Evolutionary conservation across 2,329 filamentous ascomycete species (phyloP).

Genomic region (Blastomyces emzantsi): DNA sequence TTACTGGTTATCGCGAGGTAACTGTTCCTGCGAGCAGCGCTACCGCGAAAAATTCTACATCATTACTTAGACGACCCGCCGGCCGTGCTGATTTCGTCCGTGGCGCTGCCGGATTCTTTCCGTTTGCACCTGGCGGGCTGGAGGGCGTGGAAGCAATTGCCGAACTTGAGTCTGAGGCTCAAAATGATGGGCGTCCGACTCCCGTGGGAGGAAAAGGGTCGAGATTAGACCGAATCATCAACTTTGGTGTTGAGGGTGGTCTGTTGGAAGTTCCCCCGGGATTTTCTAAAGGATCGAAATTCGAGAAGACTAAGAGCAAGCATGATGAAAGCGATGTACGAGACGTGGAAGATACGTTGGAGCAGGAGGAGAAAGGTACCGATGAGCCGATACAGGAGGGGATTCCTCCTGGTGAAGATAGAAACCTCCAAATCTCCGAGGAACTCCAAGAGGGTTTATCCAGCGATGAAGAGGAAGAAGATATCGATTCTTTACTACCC

Average conservation of each 20-base stretch:
- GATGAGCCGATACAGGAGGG: slow-evolving; percentile 39
- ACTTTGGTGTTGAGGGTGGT: slow-evolving; percentile 66
- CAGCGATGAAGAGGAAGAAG: slow-evolving; percentile 38
- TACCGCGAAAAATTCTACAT: slow-evolving; percentile 92
- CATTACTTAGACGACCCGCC: slow-evolving; percentile 74
- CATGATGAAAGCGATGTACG: slow-evolving; percentile 61
- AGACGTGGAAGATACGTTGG: slow-evolving; percentile 35
- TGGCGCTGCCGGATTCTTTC: slow-evolving; percentile 87
- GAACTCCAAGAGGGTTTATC: slow-evolving; percentile 23
- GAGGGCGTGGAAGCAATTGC: slow-evolving; percentile 80
- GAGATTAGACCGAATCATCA: slow-evolving; percentile 75
- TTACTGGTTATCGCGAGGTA: slow-evolving; percentile 89
- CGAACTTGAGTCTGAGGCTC: slow-evolving; percentile 67
- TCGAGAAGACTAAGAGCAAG: slow-evolving; percentile 51
- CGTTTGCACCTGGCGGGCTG: slow-evolving; percentile 83
- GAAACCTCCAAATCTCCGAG: slow-evolving; percentile 19
- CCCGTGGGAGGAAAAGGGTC: slow-evolving; percentile 28
- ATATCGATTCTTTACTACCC: slow-evolving; percentile 78
- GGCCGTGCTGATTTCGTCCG: slow-evolving; percentile 83
- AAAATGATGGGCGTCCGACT: slow-evolving; percentile 41
- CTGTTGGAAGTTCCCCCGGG: slow-evolving; percentile 77
- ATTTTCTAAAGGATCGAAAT: slow-evolving; percentile 66
- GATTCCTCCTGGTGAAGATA: slow-evolving; percentile 25
- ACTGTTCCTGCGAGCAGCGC: slow-evolving; percentile 82
- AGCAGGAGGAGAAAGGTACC: slow-evolving; percentile 36